Conservation (phyloP, 169 alveolate genomes). For the Pseudocohnilembus persalinus region DNA sequence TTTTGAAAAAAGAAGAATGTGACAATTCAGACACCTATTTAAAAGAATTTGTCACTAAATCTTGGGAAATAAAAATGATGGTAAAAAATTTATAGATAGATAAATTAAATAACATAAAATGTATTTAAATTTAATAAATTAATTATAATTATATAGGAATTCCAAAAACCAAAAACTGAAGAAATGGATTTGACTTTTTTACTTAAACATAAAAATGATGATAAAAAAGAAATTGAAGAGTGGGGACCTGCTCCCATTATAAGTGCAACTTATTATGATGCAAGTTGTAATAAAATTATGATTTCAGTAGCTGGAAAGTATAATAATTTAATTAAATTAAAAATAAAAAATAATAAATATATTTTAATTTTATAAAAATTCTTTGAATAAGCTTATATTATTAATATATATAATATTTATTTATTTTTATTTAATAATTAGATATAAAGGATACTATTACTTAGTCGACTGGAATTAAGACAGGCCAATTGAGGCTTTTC, state of each 20-base stretch:
- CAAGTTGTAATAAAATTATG: conserved; percentile 65
- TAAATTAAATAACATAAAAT: too few species aligned
- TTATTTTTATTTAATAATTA: too few species aligned
- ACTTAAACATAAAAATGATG: conserved; percentile 50
- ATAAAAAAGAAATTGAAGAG: conserved; percentile 67
- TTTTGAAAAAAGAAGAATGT: conserved; percentile 63
- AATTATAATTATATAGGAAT: conserved; percentile 38
- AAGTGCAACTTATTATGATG: conserved; percentile 57
- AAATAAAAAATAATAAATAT: too few species aligned
- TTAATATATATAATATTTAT: too few species aligned
- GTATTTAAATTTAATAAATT: too few species aligned
- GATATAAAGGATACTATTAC: background rate
- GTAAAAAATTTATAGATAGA: background rate
- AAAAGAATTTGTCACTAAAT: conserved; percentile 56
- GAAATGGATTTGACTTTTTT: conserved; percentile 73
- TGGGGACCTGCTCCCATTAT: conserved; percentile 82
- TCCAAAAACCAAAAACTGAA: conserved; percentile 77
- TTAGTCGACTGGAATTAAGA: conserved; percentile 65
- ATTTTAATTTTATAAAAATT: too few species aligned
- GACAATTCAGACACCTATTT: conserved; percentile 77
- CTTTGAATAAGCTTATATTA: background rate
- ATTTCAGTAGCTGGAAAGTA: conserved; percentile 74
- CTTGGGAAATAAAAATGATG: conserved; percentile 80
- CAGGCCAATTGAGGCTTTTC: conserved; percentile 77
- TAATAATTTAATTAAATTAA: too few species aligned